Base-by-base conservation (phyloP, 106 monocot species). In the Iris macrosiphon region DNA sequence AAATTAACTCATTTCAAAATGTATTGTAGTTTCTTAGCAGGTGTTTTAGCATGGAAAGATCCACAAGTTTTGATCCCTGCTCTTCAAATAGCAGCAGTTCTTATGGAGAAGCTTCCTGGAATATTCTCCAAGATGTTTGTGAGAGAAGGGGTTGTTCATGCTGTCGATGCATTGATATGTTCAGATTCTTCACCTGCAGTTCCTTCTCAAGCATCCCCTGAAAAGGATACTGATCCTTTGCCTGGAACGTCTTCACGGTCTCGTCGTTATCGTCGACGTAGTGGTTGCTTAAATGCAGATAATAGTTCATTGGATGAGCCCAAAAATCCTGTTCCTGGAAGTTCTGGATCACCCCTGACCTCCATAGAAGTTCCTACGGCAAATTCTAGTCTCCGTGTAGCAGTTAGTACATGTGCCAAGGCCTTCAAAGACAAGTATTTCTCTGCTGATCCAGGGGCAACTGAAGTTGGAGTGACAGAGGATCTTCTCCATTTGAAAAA, bases 101-200 rank as follows among this genome's bases (percentile, higher is more conserved):
- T 87, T 13, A 87, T 93, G 87, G 87, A 93, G 25, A 87, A 93
- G 54, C 83, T 87, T 77, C 93, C 87, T 20, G 87, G 55, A 66
- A 84, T 60, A 41, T 93, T 87, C 49, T 75, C 83, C 9, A 83
- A 83, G 50, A 52, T 80, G 72, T 93, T 93, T 78, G 74, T 93
- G 25, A 87, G 92, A 60, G 93, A 93, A 87, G 93, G 93, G 23
- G 83, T 93, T 29, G 80, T 93, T 64, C 93, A 93, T 87, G 87
- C 93, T 52, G 64, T 93, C 27, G 87, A 88, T 40, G 35, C 72
- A 27, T 83, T 93, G 14, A 93, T 93, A 35, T 40, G 67, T 9
- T 19, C 76, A 39, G 82, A 79, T 63, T 45, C 73, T 42, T 82
- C 82, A 25, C 40, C 14, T 59, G 4, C 60, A 10, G 47, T 57